phyloP scores from a whole-genome alignment of 148 eudicot species.

The Camellia sinensis region DNA sequence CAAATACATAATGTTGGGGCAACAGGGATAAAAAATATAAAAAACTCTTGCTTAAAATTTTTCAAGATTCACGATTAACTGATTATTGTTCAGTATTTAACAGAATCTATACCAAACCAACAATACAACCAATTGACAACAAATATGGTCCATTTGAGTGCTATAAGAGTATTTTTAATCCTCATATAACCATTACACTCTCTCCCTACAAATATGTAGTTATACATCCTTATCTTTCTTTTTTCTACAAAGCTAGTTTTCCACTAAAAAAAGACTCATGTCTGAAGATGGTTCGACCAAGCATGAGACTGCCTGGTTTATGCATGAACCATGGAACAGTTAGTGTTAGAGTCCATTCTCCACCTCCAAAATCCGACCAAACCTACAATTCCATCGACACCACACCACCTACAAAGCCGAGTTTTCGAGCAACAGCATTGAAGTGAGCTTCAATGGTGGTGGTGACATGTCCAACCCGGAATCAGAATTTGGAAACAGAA shows the following conservation, averaged over 20 bases:
- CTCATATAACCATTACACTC: neutral
- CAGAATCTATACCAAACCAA: too few species aligned
- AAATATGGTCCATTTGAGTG: too few species aligned
- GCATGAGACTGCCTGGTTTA: constrained; percentile 30
- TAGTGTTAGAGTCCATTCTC: constrained; percentile 43
- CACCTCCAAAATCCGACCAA: constrained; percentile 40
- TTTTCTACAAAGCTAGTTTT: neutral
- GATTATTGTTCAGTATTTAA: too few species aligned
- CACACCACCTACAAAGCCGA: constrained; percentile 8
- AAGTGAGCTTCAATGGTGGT: constrained; percentile 35
- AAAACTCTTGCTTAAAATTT: too few species aligned
- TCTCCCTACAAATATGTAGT: neutral
- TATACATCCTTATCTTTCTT: neutral
- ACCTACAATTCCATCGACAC: constrained; percentile 44
- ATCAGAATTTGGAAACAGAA: constrained; percentile 41
- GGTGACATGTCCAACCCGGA: constrained; percentile 21
- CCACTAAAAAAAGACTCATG: neutral
- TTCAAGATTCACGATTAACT: too few species aligned
- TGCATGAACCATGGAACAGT: constrained; percentile 39
- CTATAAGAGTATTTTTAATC: too few species aligned
- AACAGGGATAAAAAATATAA: too few species aligned
- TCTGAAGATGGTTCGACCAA: constrained; percentile 10
- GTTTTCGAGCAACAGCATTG: constrained; percentile 21
- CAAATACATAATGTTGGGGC: too few species aligned
- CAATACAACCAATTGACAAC: too few species aligned